Evolutionary conservation across 805 yeast species (phyloP), one percentile per base, ranked within the genome.

Genomic region (Candida golubevii): DNA sequence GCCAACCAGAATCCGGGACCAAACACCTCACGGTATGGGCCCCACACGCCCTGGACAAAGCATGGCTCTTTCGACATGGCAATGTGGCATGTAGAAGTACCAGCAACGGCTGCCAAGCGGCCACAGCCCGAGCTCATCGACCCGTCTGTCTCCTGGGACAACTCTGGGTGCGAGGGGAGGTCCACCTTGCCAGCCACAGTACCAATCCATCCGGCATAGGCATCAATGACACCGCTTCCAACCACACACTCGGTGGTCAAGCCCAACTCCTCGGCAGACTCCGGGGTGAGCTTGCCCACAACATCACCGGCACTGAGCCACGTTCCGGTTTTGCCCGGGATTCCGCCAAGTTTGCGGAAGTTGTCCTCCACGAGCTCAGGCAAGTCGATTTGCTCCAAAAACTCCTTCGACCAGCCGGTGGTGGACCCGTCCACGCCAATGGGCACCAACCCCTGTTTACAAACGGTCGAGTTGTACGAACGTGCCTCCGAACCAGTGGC

Each of bases 201-300:
- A 45, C 99, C 99, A 44, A 93, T 80, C 97, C 98, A 93, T 36
- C 99, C 99, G 4, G 98, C 95, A 61, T 93, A 93, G 6, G 98
- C 97, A 63, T 93, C 99, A 60, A 93, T 93, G 33, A 93, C 96
- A 60, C 97, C 97, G 1, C 95, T 83, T 7, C 96, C 97, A 35
- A 93, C 98, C 29, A 81, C 79, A 66, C 95, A 85, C 41, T 75
- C 73, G 18, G 85, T 76, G 8, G 93, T 78, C 50, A 93, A 74
- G 9, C 98, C 98, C 57, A 93, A 73, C 44, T 88, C 89, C 35
- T 74, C 76, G 18, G 97, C 97, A 5, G 96, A 79, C 34, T 67
- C 56, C 26, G 69, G 68, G 14, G 79, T 72, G 50, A 93, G 73
- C 41, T 80, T 71, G 28, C 97, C 97, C 26, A 93, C 88, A 38